Base-by-base conservation (phyloP, 176 grass and related monocot genomes). In the Thinopyrum elongatum region DNA sequence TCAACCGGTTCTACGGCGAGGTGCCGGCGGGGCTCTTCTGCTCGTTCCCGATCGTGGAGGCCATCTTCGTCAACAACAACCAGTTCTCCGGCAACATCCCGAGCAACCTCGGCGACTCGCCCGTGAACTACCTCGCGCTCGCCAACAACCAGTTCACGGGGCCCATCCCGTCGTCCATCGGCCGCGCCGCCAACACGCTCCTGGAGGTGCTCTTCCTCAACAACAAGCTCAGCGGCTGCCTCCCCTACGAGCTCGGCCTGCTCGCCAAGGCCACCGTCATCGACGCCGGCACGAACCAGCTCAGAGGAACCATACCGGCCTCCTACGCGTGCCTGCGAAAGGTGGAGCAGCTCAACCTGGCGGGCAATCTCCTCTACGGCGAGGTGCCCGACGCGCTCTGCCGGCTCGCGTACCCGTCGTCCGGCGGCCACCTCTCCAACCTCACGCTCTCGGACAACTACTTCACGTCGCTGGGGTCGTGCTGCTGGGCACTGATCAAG, bases 41-140 rank as follows among this genome's bases (percentile, higher is more conserved):
- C 59, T 84, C 25, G 2, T 88, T 95, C 80, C 86, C 90, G 31
- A 26, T 29, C 11, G 84, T 89, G 63, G 70, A 93, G 75, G 96
- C 91, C 60, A 89, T 98, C 80, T 98, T 98, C 86, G 83, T 98
- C 81, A 98, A 98, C 90, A 98, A 98, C 87, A 98, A 98, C 86
- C 51, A 31, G 12, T 94, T 98, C 86, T 30, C 75, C 3, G 90
- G 89, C 8, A 1, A 5, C 6, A 74, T 98, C 15, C 96, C 96
- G 2, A 55, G 21, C 46, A 93, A 91, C 86, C 85, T 98, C 84
- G 96, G 96, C 13, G 55, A 74, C 75, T 95, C 96, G 16, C 91
- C 90, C 0, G 96, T 91, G 5, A 82, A 83, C 69, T 98, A 95
- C 88, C 92, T 98, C 33, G 93, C 96, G 11, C 86, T 98, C 42